Evolutionary conservation across 805 yeast species (phyloP), one percentile per base, ranked within the genome.

Genomic region (Lipomyces spencermartinsiae): DNA sequence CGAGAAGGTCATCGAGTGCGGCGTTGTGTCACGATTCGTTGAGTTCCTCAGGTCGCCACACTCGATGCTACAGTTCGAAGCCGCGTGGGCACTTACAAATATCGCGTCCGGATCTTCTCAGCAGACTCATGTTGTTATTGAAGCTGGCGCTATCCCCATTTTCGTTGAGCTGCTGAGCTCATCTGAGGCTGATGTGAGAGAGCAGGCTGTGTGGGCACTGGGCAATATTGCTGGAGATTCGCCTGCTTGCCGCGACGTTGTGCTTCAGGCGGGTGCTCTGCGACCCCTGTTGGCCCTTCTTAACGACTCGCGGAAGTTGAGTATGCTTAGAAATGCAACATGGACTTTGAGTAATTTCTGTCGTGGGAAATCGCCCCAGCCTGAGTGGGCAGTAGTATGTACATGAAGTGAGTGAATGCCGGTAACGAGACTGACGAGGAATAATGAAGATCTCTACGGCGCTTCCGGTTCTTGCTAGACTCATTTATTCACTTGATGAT

Each of bases 171-270:
- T 95, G 73, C 84, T 95, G 74, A 85, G 87, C 75, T 90, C 97
- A 2, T 87, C 87, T 67, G 91, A 96, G 55, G 83, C 89, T 67
- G 98, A 95, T 77, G 98, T 95, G 66, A 92, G 92, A 80, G 99
- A 95, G 80, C 99, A 95, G 82, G 98, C 98, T 14, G 94, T 95
- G 74, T 95, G 99, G 99, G 98, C 99, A 35, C 83, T 95, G 73
- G 99, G 99, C 81, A 95, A 95, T 78, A 97, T 95, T 78, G 98
- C 99, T 34, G 99, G 99, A 80, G 99, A 95, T 79, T 92, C 97
- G 16, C 86, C 97, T 8, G 83, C 84, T 55, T 92, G 88, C 83
- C 89, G 99, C 82, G 98, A 95, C 81, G 89, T 85, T 75, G 98
- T 95, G 58, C 83, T 95, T 74, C 81, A 84, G 56, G 89, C 92